A percentile compares a stretch with the other conserved stretches of the same genome.
Conservation (phyloP, 192 early-diverging fungal species). For the Backusella sp. region DNA sequence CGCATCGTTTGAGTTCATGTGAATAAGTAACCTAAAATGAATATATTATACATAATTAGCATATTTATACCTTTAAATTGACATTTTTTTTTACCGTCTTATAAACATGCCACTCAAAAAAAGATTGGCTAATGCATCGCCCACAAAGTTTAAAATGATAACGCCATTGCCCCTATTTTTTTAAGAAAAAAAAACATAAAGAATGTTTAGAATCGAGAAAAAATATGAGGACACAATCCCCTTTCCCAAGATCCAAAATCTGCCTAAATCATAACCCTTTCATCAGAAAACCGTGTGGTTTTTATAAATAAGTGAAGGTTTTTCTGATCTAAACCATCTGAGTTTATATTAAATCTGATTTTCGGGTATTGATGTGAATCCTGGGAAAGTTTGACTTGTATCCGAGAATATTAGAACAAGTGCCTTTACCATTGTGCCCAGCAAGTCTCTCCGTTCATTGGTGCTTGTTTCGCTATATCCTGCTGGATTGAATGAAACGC, state of each 20-base stretch:
- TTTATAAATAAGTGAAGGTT: background rate
- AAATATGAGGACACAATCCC: too few species aligned
- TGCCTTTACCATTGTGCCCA: slow-evolving; percentile 27
- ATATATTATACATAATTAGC: background rate
- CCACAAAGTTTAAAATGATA: slow-evolving; percentile 37
- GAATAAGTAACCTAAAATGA: slow-evolving; percentile 24
- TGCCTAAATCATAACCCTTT: too few species aligned
- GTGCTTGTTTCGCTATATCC: background rate
- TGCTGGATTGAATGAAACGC: slow-evolving; percentile 18
- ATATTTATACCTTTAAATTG: background rate
- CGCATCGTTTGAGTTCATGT: slow-evolving; percentile 15
- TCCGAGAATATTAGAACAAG: background rate
- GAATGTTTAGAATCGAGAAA: background rate
- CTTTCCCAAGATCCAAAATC: background rate
- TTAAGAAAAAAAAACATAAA: background rate
- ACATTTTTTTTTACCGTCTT: slow-evolving; percentile 21
- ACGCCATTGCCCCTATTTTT: slow-evolving; percentile 29
- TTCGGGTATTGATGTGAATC: background rate
- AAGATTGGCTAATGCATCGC: slow-evolving; percentile 31
- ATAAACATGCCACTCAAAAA: slow-evolving; percentile 41
- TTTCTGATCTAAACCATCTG: background rate
- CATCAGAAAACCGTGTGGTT: too few species aligned
- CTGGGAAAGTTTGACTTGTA: background rate
- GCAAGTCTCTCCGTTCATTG: slow-evolving; percentile 14
- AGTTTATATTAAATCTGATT: background rate